These are phyloP conservation scores for Noccaea bulbosa DNA, from an alignment of 345 rosid species.

Conservation along the genomic window DNA sequence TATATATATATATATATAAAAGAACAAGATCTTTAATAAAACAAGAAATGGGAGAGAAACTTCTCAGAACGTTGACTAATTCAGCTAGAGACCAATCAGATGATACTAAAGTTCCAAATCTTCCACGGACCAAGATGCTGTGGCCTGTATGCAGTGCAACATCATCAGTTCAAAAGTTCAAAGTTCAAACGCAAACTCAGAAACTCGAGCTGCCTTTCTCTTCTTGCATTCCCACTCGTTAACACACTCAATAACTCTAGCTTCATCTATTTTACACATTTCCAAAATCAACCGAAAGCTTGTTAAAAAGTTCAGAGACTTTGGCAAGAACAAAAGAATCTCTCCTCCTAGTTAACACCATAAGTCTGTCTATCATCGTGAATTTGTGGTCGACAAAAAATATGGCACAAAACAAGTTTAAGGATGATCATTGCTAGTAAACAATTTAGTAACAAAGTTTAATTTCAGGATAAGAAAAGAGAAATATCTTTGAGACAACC, in stretches of 20 bases:
- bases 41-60: background rate
- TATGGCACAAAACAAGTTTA: too few relatives aligned
- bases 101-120: slow-evolving; percentile 60
- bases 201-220: slow-evolving; percentile 53
- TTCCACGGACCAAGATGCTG: slow-evolving; percentile 79
- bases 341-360: background rate
- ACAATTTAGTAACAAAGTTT: too few relatives aligned
- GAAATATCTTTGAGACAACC: slow-evolving; percentile 46
- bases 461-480: background rate
- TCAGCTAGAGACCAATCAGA: slow-evolving; percentile 68
- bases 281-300: background rate
- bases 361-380: too few relatives aligned
- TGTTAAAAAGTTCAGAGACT: background rate
- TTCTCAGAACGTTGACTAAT: background rate
- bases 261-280: slow-evolving; percentile 51
- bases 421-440: too few relatives aligned
- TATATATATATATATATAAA: background rate
- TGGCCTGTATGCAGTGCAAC: slow-evolving; percentile 44
- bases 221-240: slow-evolving; percentile 52
- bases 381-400: too few relatives aligned
- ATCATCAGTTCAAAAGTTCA: background rate
- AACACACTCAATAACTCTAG: slow-evolving; percentile 68
- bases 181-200: slow-evolving; percentile 36
- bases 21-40: background rate
- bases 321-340: background rate